Base-by-base conservation (phyloP, 2,329 filamentous ascomycete genomes). In the Dactylellina leptospora region DNA sequence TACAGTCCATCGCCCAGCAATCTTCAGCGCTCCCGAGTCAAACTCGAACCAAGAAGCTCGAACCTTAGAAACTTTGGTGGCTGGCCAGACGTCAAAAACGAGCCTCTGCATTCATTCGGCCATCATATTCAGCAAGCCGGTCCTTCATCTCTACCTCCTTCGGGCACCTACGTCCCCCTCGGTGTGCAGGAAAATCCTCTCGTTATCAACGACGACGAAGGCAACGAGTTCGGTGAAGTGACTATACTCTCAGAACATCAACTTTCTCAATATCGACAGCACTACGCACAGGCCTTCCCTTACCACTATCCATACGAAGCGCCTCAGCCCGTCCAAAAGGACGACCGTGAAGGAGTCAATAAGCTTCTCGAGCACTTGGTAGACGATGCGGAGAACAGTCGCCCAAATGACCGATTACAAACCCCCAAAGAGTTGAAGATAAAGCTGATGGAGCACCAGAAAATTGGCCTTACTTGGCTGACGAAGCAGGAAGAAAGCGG, bases 391-490 rank as follows among this genome's bases (percentile, higher is more conserved):
- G 66, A 77, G 45, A 84, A 86, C 75, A 82, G 83, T 2, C 81
- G 80, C 0, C 82, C 83, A 25, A 84, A 88, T 60, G 83, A 87
- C 55, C 85, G 88, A 13, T 86, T 90, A 66, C 85, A 85, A 22
- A 92, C 89, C 0, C 91, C 91, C 0, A 83, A 85, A 42, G 88
- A 84, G 0, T 85, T 96, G 77, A 86, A 83, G 68, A 87, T 86
- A 64, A 82, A 84, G 0, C 82, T 97, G 6, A 92, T 95, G 81
- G 86, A 89, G 47, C 92, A 96, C 76, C 93, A 97, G 78, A 88
- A 90, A 76, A 82, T 93, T 16, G 91, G 89, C 2, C 79, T 93
- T 36, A 84, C 86, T 0, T 95, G 91, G 91, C 85, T 95, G 81
- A 87, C 87, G 76, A 84, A 85, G 4, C 90, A 88, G 82, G 91